Evolutionary conservation across 225 moss, liverwort and hornwort genomes (phyloP), one percentile per base, ranked within the genome.

Genomic region (Takakia lepidozioides): DNA sequence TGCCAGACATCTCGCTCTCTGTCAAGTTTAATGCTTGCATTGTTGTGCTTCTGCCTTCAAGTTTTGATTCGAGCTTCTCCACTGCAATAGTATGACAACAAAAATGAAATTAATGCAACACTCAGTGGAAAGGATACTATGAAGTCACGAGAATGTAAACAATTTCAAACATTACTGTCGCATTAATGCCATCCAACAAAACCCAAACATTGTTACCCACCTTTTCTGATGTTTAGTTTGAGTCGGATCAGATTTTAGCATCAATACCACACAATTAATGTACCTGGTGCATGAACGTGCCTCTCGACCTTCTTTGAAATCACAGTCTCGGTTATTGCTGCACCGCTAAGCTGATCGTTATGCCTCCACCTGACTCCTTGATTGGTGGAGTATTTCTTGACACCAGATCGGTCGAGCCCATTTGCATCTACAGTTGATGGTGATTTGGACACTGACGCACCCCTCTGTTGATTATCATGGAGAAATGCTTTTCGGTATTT

Each of bases 401-500:
- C 20, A 23, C 15, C 29, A 40, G 15, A 40, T 18, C 10, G 35
- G 20, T 28, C 35, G 11, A 3, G 4, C 0, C 19, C 32, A 46
- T n/a, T n/a, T n/a, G n/a, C n/a, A n/a, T n/a, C n/a, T n/a, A n/a
- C n/a, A n/a, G 21, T 8, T 22, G 51, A 11, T 20, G 13, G 21
- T 19, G 29, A 3, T 28, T 30, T 20, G 15, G 4, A 4, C 19
- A 23, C 8, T 13, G 35, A 19, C 16, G 51, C 14, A 10, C 5
- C 19, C 16, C 8, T 49, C 28, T 49, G 49, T 49, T 49, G 19
- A 9, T 36, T 19, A 6, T 51, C 15, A 19, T 51, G 27, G 21
- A 32, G 5, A 2, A 0, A 14, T 23, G 20, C 11, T 34, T 36
- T 32, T 35, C 10, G 21, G 32, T 36, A n/a, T 23, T 22, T 35